Conservation (phyloP, 768 basidiomycete species). For the Leccinum pellstonianum region DNA sequence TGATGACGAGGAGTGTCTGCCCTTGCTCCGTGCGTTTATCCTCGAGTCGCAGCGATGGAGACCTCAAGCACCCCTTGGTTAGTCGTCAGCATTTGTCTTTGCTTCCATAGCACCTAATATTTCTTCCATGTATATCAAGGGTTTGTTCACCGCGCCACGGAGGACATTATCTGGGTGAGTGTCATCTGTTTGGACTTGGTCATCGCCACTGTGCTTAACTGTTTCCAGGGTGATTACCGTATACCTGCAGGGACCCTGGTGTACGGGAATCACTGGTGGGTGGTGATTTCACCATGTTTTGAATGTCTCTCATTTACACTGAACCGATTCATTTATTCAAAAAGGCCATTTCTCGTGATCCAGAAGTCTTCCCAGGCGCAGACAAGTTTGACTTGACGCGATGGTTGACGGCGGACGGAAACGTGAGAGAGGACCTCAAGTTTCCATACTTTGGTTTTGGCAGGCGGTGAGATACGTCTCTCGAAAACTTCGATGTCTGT, state of each 20-base stretch:
- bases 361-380: slow-evolving; percentile 36
- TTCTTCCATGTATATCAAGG: not conserved
- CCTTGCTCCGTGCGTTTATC: slow-evolving; percentile 34
- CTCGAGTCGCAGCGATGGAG: slow-evolving; percentile 37
- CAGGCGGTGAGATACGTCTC: slow-evolving; percentile 23
- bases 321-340: not conserved
- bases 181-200: not conserved
- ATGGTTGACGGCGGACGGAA: slow-evolving; percentile 21
- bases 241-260: slow-evolving; percentile 21
- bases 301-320: not conserved
- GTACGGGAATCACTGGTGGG: slow-evolving; percentile 19
- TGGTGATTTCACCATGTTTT: not conserved
- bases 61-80: slow-evolving; percentile 27
- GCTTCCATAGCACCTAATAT: not conserved
- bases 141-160: slow-evolving; percentile 11
- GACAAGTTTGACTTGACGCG: slow-evolving; percentile 36
- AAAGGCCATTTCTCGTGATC: slow-evolving; percentile 38
- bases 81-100: not conserved
- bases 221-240: slow-evolving; percentile 12
- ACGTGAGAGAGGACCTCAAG: slow-evolving; percentile 46
- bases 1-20: slow-evolving; percentile 30
- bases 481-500: not conserved
- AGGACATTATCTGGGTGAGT: slow-evolving; percentile 20
- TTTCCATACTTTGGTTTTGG: slow-evolving; percentile 53
- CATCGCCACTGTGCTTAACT: not conserved